Conservation (phyloP, 148 eudicot species). For the Chenopodium album region DNA sequence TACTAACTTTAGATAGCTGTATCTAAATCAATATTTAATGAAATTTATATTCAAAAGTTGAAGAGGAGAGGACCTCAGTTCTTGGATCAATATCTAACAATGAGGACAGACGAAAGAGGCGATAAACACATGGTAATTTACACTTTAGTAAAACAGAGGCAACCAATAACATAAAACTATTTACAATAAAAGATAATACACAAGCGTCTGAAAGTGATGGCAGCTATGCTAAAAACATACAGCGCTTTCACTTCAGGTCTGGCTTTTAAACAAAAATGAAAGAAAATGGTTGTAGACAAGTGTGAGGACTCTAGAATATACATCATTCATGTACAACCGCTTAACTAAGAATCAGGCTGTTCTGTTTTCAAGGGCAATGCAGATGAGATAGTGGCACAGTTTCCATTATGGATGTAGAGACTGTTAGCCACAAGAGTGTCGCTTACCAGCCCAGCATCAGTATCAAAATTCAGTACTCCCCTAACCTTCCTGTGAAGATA, state of each 20-base stretch:
- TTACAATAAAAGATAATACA: constrained; percentile 15
- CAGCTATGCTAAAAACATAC: constrained; percentile 32
- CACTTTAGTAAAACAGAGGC: background rate
- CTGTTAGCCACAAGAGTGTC: constrained; percentile 86
- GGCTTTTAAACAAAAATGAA: background rate
- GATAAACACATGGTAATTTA: background rate
- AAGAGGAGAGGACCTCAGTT: too few relatives aligned
- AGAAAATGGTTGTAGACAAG: constrained; percentile 1
- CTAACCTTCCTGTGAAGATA: constrained; percentile 51
- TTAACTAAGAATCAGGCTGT: constrained; percentile 53
- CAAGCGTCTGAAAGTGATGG: constrained; percentile 31
- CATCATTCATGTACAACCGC: constrained; percentile 25
- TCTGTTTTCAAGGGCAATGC: constrained; percentile 54
- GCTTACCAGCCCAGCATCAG: constrained; percentile 77
- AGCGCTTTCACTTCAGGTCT: constrained; percentile 27
- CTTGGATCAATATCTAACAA: background rate
- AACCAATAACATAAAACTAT: background rate
- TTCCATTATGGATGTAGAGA: constrained; percentile 68
- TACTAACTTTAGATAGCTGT: too few relatives aligned
- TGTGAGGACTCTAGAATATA: constrained; percentile 31
- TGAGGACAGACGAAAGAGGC: background rate
- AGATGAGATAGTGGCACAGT: constrained; percentile 33
- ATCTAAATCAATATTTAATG: too few relatives aligned
- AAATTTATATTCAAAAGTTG: too few relatives aligned
- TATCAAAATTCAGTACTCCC: constrained; percentile 61